Evolutionary conservation across 1,284 basidiomycete species (phyloP), one percentile per base, ranked within the genome.

Genomic region (Tremellales sp.): DNA sequence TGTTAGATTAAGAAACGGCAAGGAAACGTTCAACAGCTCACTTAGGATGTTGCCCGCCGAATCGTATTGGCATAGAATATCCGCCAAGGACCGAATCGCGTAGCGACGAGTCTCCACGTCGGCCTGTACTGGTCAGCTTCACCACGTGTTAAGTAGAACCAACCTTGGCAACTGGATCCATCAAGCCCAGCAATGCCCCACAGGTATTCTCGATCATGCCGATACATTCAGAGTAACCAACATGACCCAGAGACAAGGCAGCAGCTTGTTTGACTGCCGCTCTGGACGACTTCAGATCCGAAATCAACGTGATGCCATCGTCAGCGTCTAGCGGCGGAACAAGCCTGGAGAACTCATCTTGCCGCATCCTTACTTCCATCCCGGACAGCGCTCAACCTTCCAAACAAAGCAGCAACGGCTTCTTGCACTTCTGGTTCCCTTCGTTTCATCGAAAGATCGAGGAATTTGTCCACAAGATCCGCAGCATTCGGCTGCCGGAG

Each of bases 371-470:
- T 57, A 6, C 80, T 77, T 54, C 83, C 85, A 58, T 87, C 82
- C 24, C 78, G 75, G 1, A 87, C 74, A 35, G 70, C 73, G 66
- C 88, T 93, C 48, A 88, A 74, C 6, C 38, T 76, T 66, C 5
- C 77, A 75, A 73, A 92, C 71, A 26, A 85, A 82, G 32, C 66
- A 64, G 24, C 87, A 80, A 41, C 84, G 83, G 84, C 82, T 53
- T 84, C 80, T 69, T 95, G 94, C 0, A 87, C 86, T 16, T 72
- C 61, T 2, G 71, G 65, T 48, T 77, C 81, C 48, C 81, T 77
- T 55, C 87, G 82, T 63, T 84, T 85, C 45, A 91, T 74, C 1
- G 85, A 84, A 43, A 79, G 74, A 56, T 90, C 81, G 25, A 95
- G 70, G 33, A 91, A 75, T 28, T 51, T 48, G 13, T 53, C 48